Conservation (phyloP, 192 early-diverging fungal genomes). For the Coemansia furcata region DNA sequence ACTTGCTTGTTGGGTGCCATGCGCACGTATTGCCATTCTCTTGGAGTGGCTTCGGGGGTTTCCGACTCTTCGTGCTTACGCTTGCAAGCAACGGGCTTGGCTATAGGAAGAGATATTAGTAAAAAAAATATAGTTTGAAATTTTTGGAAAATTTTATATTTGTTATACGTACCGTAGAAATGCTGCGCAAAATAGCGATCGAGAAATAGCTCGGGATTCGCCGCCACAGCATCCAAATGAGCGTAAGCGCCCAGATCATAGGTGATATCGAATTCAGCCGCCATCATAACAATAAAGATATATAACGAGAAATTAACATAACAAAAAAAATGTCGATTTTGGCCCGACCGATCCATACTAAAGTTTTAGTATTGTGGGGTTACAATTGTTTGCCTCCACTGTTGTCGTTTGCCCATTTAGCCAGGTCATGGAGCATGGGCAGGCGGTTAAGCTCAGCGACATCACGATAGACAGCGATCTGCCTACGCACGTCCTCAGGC, state of each 20-base stretch:
- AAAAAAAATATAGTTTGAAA: neutral
- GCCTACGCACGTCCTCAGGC: constrained; percentile 9
- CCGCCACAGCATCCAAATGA: constrained; percentile 16
- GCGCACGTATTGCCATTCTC: constrained; percentile 39
- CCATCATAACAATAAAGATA: neutral
- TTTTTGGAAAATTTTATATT: neutral
- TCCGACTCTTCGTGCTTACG: constrained; percentile 26
- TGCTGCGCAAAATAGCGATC: constrained; percentile 31
- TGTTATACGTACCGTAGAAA: constrained; percentile 14
- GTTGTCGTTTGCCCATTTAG: constrained; percentile 17
- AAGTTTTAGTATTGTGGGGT: constrained; percentile 3
- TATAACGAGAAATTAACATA: neutral
- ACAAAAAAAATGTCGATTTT: neutral
- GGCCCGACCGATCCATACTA: neutral
- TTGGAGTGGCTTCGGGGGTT: neutral
- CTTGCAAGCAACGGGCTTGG: constrained; percentile 17
- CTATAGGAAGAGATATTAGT: neutral
- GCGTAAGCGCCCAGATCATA: constrained; percentile 34
- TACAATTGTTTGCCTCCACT: neutral
- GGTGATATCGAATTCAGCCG: constrained; percentile 10
- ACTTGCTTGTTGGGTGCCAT: constrained; percentile 41
- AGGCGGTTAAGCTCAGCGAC: constrained; percentile 31
- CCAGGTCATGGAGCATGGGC: constrained; percentile 35
- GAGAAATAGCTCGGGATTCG: constrained; percentile 19
- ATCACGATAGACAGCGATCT: constrained; percentile 39